Conservation (phyloP, 2,329 filamentous ascomycete genomes). For the Rhynchosporium secalis region DNA sequence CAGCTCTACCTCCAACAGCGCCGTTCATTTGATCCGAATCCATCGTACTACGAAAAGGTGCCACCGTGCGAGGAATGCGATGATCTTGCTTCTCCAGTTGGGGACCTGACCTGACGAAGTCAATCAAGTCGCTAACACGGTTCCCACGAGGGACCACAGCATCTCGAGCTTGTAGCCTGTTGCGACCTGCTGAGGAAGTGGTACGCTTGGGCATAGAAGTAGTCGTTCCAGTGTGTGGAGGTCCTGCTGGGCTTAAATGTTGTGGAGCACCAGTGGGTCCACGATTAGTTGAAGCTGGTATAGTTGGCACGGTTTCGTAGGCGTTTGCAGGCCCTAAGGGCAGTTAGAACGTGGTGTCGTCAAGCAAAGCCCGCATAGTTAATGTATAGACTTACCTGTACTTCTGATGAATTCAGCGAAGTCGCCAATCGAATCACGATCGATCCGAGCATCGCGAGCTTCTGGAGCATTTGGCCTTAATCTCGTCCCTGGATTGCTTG, state of each 20-base stretch:
- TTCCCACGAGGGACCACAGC: slow-evolving; percentile 61
- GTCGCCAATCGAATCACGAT: slow-evolving; percentile 72
- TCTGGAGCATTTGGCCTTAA: slow-evolving; percentile 33
- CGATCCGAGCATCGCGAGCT: slow-evolving; percentile 72
- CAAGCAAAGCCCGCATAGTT: not conserved
- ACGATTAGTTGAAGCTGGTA: slow-evolving; percentile 39
- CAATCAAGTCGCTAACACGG: slow-evolving; percentile 83
- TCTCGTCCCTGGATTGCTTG: slow-evolving; percentile 28
- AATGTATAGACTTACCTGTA: slow-evolving; percentile 46
- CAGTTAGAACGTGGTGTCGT: not conserved
- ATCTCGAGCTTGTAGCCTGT: slow-evolving; percentile 69
- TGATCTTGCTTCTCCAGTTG: slow-evolving; percentile 56
- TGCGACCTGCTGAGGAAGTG: slow-evolving; percentile 45
- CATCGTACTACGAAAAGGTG: slow-evolving; percentile 81
- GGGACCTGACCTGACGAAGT: slow-evolving; percentile 88
- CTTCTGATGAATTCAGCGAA: slow-evolving; percentile 89
- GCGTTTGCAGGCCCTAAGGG: slow-evolving; percentile 57
- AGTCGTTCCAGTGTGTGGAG: slow-evolving; percentile 21
- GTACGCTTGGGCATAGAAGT: slow-evolving; percentile 32
- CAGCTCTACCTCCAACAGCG: slow-evolving; percentile 54
- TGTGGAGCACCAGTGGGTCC: slow-evolving; percentile 36
- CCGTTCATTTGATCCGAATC: slow-evolving; percentile 75
- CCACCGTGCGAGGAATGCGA: slow-evolving; percentile 78
- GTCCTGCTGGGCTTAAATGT: slow-evolving; percentile 30
- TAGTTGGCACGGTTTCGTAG: slow-evolving; percentile 30